Percentiles rank a stretch among this genome's conserved stretches.
Evolutionary conservation across 768 basidiomycete genomes (phyloP).

Genomic region (Boletus rubroflammeus): DNA sequence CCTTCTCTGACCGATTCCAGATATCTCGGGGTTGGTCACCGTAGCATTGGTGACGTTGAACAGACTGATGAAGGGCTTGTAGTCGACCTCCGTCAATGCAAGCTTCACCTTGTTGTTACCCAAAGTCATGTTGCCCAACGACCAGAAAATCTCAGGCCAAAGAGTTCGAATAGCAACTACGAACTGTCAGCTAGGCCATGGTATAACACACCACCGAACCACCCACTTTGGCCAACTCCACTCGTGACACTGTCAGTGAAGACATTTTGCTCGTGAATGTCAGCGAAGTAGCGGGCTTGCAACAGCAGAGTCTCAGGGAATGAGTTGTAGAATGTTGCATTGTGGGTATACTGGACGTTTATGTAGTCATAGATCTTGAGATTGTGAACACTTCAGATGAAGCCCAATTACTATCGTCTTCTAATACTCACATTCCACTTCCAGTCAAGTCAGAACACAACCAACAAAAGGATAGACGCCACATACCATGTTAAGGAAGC

Average conservation of each 20-base stretch:
- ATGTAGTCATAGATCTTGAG: conserved; percentile 71
- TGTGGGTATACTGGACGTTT: conserved; percentile 72
- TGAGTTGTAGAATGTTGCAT: conserved; percentile 69
- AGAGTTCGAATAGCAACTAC: conserved; percentile 79
- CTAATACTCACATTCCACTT: conserved; percentile 68
- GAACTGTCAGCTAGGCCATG: not conserved
- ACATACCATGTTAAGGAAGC: conserved; percentile 66
- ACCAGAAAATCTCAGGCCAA: conserved; percentile 64
- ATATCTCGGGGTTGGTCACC: conserved; percentile 55
- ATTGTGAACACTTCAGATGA: not conserved
- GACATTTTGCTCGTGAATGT: conserved; percentile 73
- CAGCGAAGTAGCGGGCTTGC: conserved; percentile 71
- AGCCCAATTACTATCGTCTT: not conserved
- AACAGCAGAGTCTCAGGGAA: conserved; percentile 68
- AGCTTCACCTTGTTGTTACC: conserved; percentile 73
- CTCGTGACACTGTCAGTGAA: conserved; percentile 58
- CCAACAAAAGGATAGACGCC: not conserved
- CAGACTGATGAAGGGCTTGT: conserved; percentile 86
- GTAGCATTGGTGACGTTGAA: conserved; percentile 72
- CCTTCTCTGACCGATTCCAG: conserved; percentile 56
- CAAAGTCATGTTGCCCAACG: conserved; percentile 76
- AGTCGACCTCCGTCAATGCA: conserved; percentile 71
- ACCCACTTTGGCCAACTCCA: conserved; percentile 75
- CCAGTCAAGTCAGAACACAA: conserved; percentile 13
- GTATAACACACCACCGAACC: not conserved